Percentiles rank a stretch among this genome's conserved stretches.
phyloP scores from a whole-genome alignment of 345 rosid species.

The Alliaria petiolata region DNA sequence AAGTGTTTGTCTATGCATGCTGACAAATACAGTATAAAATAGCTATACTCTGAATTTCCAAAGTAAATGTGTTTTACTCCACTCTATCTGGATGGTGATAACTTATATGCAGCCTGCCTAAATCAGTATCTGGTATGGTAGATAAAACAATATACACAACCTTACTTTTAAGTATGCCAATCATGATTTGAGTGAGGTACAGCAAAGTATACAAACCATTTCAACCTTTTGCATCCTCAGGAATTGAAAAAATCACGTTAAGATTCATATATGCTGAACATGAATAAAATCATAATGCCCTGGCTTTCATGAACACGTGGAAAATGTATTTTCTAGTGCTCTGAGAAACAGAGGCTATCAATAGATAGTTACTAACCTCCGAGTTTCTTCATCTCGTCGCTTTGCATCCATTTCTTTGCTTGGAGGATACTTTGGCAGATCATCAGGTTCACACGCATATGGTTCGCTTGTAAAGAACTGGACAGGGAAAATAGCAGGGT shows the following conservation, averaged over 20 bases:
- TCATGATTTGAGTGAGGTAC: not conserved
- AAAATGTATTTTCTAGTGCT: not conserved
- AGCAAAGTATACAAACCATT: not conserved
- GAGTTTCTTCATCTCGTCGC: constrained; percentile 84
- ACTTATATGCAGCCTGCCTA: not conserved
- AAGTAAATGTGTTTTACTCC: not conserved
- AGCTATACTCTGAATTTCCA: constrained; percentile 6
- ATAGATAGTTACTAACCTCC: constrained; percentile 45
- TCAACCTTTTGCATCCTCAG: not conserved
- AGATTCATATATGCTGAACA: not conserved
- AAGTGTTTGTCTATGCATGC: not conserved
- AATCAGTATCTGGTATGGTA: not conserved
- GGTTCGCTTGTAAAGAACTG: constrained; percentile 89
- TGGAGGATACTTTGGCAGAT: constrained; percentile 90
- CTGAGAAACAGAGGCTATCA: not conserved
- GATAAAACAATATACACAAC: too few relatives aligned
- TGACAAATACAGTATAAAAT: not conserved
- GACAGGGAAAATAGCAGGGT: constrained; percentile 3
- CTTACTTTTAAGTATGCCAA: too few relatives aligned
- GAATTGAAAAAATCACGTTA: not conserved
- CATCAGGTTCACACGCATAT: constrained; percentile 82
- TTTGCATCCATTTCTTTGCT: constrained; percentile 97
- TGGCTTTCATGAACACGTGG: not conserved
- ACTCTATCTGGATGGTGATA: not conserved
- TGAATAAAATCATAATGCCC: not conserved